Evolutionary conservation across 192 early-diverging fungal species (phyloP).

Genomic region (Bifiguratus adelaidae): DNA sequence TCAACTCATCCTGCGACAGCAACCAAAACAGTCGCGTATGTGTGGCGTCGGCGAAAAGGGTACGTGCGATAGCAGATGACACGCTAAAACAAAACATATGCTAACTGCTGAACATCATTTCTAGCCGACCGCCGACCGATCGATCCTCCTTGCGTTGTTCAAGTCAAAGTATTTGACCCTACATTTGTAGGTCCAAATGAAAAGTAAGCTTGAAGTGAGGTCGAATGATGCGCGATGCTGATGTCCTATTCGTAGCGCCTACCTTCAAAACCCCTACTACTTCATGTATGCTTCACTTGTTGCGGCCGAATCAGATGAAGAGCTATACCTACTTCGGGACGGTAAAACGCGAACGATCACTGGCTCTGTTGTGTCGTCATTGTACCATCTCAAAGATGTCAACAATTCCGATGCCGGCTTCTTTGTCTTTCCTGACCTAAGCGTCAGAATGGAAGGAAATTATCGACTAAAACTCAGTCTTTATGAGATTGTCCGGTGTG

Average conservation of each 20-base stretch:
- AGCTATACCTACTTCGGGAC: constrained; percentile 82
- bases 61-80: constrained; percentile 13
- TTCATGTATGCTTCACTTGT: constrained; percentile 95
- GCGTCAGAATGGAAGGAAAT: constrained; percentile 88
- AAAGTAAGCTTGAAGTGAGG: constrained; percentile 18
- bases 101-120: background rate
- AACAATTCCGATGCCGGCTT: constrained; percentile 87
- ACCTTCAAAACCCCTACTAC: constrained; percentile 83
- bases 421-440: constrained; percentile 95
- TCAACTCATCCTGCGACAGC: constrained; percentile 67
- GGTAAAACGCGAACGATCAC: constrained; percentile 86
- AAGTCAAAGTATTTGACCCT: constrained; percentile 23
- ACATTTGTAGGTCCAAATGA: constrained; percentile 1
- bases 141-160: constrained; percentile 74
- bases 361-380: constrained; percentile 86
- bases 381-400: constrained; percentile 82
- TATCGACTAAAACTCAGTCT: constrained; percentile 78
- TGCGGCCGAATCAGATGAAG: constrained; percentile 68
- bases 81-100: background rate
- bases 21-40: constrained; percentile 92
- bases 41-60: constrained; percentile 92
- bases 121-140: constrained; percentile 69
- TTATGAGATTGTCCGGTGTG: constrained; percentile 82
- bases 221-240: too few relatives aligned
- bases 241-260: too few relatives aligned